These are phyloP conservation scores for Kodamaea derodonti DNA, from an alignment of 1,139 yeast species.

Conservation along the genomic window DNA sequence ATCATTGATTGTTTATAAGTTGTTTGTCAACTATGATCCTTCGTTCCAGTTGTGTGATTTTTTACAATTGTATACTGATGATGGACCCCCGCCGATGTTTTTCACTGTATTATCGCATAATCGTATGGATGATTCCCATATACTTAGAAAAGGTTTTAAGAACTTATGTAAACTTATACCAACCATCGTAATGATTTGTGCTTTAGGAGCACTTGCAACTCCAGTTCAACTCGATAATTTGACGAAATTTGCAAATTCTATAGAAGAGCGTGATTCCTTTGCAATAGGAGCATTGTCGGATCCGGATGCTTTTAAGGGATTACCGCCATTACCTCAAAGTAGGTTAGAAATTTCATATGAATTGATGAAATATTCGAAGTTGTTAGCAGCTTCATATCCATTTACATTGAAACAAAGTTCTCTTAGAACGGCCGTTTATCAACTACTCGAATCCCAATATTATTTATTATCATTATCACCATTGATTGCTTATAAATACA, in stretches of 20 bases:
- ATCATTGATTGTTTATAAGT: conserved; percentile 26
- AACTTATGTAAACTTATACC: conserved; percentile 27
- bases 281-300: conserved; percentile 17
- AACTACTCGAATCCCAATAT: conserved; percentile 34
- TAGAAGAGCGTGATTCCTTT: conserved; percentile 25
- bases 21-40: conserved; percentile 18
- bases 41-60: conserved; percentile 16
- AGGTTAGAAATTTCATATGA: conserved; percentile 23
- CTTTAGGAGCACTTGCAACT: conserved; percentile 31
- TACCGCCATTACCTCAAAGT: conserved; percentile 17
- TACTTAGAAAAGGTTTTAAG: conserved; percentile 20
- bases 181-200: conserved; percentile 27
- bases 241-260: conserved; percentile 23
- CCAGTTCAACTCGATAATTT: conserved; percentile 34
- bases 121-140: conserved; percentile 16
- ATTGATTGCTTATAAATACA: conserved; percentile 31
- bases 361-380: conserved; percentile 22
- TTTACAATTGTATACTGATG: conserved; percentile 12
- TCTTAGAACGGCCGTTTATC: conserved; percentile 23
- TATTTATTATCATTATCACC: conserved; percentile 37
- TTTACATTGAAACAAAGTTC: conserved; percentile 18
- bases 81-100: conserved; percentile 13
- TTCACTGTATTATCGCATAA: conserved; percentile 11
- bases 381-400: conserved; percentile 25
- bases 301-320: conserved; percentile 7